Conservation (phyloP, 1,284 basidiomycete species). For the Boletus austroedulis region DNA sequence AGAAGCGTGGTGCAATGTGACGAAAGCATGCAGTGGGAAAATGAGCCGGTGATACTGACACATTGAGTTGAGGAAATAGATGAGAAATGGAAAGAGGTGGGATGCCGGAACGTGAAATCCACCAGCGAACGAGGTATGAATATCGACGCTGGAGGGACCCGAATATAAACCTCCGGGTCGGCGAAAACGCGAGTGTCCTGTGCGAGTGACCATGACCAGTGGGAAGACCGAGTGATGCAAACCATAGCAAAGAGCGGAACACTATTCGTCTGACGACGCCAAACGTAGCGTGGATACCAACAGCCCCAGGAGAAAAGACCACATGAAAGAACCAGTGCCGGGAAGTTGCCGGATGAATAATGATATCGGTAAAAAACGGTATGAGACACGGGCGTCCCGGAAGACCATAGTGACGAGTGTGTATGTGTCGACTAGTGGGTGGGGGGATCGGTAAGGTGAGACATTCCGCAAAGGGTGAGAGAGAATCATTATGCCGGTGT, state of each 20-base stretch:
- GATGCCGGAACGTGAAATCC: slow-evolving; percentile 22
- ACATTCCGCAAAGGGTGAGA: slow-evolving; percentile 14
- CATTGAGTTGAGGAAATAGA: slow-evolving; percentile 36
- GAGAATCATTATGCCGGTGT: slow-evolving; percentile 27
- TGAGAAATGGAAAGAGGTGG: slow-evolving; percentile 24
- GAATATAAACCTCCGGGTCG: slow-evolving; percentile 27
- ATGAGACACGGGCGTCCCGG: slow-evolving; percentile 26
- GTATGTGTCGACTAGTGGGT: slow-evolving; percentile 8
- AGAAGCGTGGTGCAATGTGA: slow-evolving; percentile 40
- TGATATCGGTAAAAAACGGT: slow-evolving; percentile 40
- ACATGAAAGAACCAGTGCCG: slow-evolving; percentile 25
- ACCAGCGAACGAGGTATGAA: slow-evolving; percentile 47
- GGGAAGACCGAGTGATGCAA: slow-evolving; percentile 26
- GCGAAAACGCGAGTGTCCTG: slow-evolving; percentile 39
- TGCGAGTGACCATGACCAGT: slow-evolving; percentile 40
- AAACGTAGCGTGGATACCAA: slow-evolving; percentile 18
- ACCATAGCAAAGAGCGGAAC: slow-evolving; percentile 36
- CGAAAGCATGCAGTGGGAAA: slow-evolving; percentile 44
- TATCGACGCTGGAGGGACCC: slow-evolving; percentile 40
- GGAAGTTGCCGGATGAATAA: slow-evolving; percentile 46
- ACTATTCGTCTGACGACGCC: slow-evolving; percentile 36
- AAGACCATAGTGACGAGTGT: slow-evolving; percentile 13
- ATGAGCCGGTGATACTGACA: slow-evolving; percentile 44
- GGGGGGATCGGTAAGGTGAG: slow-evolving; percentile 4
- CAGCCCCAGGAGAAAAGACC: slow-evolving; percentile 34